phyloP scores from a whole-genome alignment of 2,329 filamentous ascomycete species.

The Calonectria honghensis region DNA sequence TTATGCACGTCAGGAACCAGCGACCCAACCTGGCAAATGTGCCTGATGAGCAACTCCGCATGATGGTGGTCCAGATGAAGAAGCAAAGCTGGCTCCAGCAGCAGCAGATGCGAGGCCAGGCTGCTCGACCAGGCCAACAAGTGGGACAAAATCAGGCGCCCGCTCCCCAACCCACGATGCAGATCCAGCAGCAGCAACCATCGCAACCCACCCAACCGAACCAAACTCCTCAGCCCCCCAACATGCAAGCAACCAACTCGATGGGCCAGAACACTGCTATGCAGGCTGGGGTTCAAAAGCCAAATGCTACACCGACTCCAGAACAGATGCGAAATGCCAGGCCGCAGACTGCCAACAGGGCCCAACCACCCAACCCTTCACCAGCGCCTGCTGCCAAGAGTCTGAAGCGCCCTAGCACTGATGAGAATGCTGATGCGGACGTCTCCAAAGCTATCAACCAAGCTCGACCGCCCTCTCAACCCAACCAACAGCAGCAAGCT shows the following conservation, averaged over 20 bases:
- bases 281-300: conserved; percentile 56
- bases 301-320: conserved; percentile 53
- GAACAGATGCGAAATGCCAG: conserved; percentile 52
- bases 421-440: conserved; percentile 63
- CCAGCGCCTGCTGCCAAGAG: conserved; percentile 65
- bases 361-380: conserved; percentile 61
- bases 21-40: conserved; percentile 54
- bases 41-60: conserved; percentile 59
- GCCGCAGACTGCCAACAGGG: conserved; percentile 58
- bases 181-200: conserved; percentile 69
- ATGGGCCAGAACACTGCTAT: conserved; percentile 64
- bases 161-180: conserved; percentile 70
- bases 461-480: conserved; percentile 53
- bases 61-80: conserved; percentile 59
- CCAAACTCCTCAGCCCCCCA: conserved; percentile 61
- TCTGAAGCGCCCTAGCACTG: conserved; percentile 70
- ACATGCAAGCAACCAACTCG: conserved; percentile 62
- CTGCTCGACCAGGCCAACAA: conserved; percentile 61
- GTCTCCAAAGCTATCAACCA: conserved; percentile 47
- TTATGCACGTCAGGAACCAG: conserved; percentile 56
- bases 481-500: conserved; percentile 46
- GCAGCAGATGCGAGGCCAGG: conserved; percentile 59
- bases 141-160: conserved; percentile 63
- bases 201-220: conserved; percentile 60
- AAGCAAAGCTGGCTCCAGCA: conserved; percentile 57